phyloP scores from a whole-genome alignment of 495 filamentous ascomycete genomes.

The Ramalina intermedia region DNA sequence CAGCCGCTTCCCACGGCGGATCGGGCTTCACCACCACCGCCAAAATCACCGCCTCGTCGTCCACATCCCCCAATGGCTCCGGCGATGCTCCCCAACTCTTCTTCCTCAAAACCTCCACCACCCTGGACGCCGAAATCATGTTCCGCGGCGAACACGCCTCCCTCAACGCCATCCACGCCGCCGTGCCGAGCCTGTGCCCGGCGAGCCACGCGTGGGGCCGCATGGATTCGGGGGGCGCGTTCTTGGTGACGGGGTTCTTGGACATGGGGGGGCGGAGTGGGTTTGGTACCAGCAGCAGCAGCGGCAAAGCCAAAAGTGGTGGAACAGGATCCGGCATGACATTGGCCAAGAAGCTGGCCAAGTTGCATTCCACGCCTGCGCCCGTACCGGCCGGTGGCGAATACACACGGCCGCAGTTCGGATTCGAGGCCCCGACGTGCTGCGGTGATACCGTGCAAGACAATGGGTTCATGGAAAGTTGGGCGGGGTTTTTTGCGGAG shows the following conservation, averaged over 20 bases:
- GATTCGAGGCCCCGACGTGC: constrained; percentile 71
- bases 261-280: constrained; percentile 32
- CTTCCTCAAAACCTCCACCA: constrained; percentile 70
- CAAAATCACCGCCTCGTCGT: constrained; percentile 42
- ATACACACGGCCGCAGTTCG: constrained; percentile 48
- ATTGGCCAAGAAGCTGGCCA: constrained; percentile 62
- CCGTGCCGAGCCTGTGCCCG: constrained; percentile 62
- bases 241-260: constrained; percentile 73
- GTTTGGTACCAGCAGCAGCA: too few species aligned
- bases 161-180: constrained; percentile 60
- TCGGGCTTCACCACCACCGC: constrained; percentile 62
- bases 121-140: constrained; percentile 54
- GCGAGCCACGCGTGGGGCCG: constrained; percentile 58
- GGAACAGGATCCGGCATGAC: constrained; percentile 26
- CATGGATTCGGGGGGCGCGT: constrained; percentile 36
- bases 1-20: constrained; percentile 49
- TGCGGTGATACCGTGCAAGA: constrained; percentile 75
- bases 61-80: constrained; percentile 18
- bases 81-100: constrained; percentile 29
- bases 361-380: constrained; percentile 63
- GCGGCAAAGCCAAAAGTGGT: constrained; percentile 1
- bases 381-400: constrained; percentile 32
- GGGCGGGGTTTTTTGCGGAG: constrained; percentile 74
- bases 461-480: constrained; percentile 51
- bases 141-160: constrained; percentile 73